phyloP scores from a whole-genome alignment of 192 early-diverging fungal genomes.

The Umbelopsis isabellina region DNA sequence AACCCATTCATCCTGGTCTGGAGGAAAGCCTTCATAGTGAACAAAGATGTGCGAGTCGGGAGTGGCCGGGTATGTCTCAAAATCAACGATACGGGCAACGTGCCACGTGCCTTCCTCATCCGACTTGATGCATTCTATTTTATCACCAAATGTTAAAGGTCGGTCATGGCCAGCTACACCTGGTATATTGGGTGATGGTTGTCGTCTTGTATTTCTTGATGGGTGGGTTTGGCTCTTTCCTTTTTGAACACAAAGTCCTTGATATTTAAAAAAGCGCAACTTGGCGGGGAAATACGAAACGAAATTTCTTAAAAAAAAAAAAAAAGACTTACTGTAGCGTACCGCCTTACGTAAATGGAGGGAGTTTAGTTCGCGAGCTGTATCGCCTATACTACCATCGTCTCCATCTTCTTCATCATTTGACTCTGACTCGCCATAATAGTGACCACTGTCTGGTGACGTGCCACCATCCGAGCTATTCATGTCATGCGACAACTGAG shows the following conservation, averaged over 20 bases:
- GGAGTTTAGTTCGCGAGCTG: conserved; percentile 10
- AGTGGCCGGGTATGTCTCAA: conserved; percentile 20
- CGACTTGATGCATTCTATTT: conserved; percentile 29
- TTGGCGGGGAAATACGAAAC: neutral
- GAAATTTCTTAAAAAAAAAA: neutral
- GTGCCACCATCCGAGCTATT: conserved; percentile 21
- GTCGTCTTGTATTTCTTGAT: neutral
- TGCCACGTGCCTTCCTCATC: conserved; percentile 30
- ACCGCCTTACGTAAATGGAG: conserved; percentile 23
- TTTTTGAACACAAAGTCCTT: neutral
- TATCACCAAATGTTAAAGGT: conserved; percentile 24
- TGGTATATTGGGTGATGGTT: neutral
- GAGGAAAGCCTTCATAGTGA: conserved; percentile 57
- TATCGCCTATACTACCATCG: conserved; percentile 17
- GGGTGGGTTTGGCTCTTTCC: conserved; percentile 19
- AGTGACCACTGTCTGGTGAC: conserved; percentile 27
- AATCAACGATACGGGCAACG: conserved; percentile 26
- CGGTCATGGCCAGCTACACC: neutral
- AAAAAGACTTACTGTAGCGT: conserved; percentile 15
- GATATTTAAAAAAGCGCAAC: too few species aligned
- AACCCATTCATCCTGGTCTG: conserved; percentile 55
- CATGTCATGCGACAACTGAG: conserved; percentile 20
- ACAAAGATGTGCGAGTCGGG: conserved; percentile 36
- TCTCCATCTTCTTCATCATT: conserved; percentile 18
- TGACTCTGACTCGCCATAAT: conserved; percentile 27